phyloP scores from a whole-genome alignment of 2,329 filamentous ascomycete species.

The Balansia obtecta region DNA sequence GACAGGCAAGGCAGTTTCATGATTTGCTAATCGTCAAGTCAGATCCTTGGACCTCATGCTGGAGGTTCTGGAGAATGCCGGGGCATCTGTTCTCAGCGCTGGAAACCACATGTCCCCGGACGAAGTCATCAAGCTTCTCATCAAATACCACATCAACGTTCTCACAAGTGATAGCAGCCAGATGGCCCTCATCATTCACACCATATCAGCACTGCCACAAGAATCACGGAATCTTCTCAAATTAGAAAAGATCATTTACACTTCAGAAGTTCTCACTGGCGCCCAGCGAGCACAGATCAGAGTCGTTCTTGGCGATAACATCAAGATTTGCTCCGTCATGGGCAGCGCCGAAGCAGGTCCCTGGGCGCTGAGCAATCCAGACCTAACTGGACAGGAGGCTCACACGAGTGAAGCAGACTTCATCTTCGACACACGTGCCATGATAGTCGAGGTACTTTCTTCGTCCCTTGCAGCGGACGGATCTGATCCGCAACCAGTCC shows the following conservation, averaged over 20 bases:
- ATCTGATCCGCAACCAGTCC: conserved; percentile 7
- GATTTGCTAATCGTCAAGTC: no score
- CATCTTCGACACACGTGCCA: conserved; percentile 24
- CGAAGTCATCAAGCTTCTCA: conserved; percentile 15
- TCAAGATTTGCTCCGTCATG: conserved; percentile 26
- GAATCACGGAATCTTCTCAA: conserved; percentile 13
- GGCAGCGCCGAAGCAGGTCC: conserved; percentile 31
- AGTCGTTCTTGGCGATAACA: conserved; percentile 14
- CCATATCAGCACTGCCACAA: conserved; percentile 19
- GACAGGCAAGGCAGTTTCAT: no score
- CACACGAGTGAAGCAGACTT: conserved; percentile 18
- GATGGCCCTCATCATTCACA: conserved; percentile 21
- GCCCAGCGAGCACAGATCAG: conserved; percentile 21
- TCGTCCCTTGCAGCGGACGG: conserved; percentile 8
- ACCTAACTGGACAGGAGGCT: conserved; percentile 12
- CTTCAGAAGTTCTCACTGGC: conserved; percentile 26
- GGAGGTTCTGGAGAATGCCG: conserved; percentile 28
- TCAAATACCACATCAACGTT: conserved; percentile 23
- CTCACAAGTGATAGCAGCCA: conserved; percentile 26
- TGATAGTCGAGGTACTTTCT: conserved; percentile 25
- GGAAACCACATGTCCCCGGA: conserved; percentile 17
- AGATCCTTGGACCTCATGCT: conserved; percentile 27
- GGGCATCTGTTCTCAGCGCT: conserved; percentile 24
- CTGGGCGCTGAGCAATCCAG: conserved; percentile 21
- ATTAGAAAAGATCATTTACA: conserved; percentile 30